Conservation (phyloP, 768 basidiomycete genomes). For the Tricholoma sp. region DNA sequence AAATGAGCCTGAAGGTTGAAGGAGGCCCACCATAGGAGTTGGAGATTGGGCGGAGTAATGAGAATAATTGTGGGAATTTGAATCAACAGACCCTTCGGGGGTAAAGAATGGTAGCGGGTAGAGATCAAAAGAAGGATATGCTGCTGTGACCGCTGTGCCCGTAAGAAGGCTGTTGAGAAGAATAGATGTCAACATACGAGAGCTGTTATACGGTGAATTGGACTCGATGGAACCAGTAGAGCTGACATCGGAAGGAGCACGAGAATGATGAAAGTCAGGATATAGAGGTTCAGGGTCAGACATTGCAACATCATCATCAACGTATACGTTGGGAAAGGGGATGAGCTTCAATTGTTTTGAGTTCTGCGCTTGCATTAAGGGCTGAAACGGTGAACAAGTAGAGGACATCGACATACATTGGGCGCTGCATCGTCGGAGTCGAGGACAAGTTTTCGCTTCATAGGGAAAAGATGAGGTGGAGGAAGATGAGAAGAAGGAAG, state of each 20-base stretch:
- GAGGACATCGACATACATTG: conserved; percentile 32
- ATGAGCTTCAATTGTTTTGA: conserved; percentile 71
- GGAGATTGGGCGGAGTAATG: conserved; percentile 37
- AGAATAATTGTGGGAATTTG: conserved; percentile 41
- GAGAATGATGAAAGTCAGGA: conserved; percentile 52
- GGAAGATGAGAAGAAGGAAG: conserved; percentile 13
- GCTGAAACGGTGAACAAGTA: conserved; percentile 13
- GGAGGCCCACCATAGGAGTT: conserved; percentile 51
- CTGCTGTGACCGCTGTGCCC: conserved; percentile 21
- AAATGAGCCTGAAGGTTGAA: conserved; percentile 60
- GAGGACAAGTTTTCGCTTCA: conserved; percentile 72
- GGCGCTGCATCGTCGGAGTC: conserved; percentile 51
- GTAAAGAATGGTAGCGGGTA: conserved; percentile 53
- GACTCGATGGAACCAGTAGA: conserved; percentile 47
- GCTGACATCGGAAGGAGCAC: conserved; percentile 63
- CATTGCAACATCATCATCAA: conserved; percentile 69
- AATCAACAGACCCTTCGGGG: conserved; percentile 40
- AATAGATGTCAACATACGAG: conserved; percentile 36
- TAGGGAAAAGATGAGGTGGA: conserved; percentile 40
- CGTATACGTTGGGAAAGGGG: conserved; percentile 64
- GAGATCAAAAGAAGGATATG: conserved; percentile 60
- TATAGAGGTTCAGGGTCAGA: conserved; percentile 57
- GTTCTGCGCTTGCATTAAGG: conserved; percentile 30
- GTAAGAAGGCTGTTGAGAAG: conserved; percentile 1
- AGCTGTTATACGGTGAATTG: conserved; percentile 39